A percentile compares a stretch with the other conserved stretches of the same genome.
phyloP scores from a whole-genome alignment of 2,329 filamentous ascomycete genomes.

The Phialophora macrospora region DNA sequence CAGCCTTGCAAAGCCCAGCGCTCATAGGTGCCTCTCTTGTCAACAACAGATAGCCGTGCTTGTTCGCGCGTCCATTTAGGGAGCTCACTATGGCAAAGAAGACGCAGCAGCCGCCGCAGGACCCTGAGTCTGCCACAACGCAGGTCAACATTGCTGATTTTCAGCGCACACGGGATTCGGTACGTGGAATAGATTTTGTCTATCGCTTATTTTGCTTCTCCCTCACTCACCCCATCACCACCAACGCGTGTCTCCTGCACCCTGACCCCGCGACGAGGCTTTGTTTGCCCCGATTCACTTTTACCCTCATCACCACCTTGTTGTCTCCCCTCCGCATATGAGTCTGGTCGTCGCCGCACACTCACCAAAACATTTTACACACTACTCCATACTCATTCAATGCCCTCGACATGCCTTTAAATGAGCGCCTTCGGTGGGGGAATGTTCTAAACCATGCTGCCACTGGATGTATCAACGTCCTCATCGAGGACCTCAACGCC shows the following conservation, averaged over 20 bases:
- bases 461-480: slow-evolving; percentile 12
- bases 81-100: slow-evolving; percentile 37
- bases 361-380: neutral
- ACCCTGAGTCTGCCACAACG: slow-evolving; percentile 41
- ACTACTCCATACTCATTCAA: neutral
- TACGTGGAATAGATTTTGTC: slow-evolving; percentile 57
- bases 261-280: slow-evolving; percentile 31
- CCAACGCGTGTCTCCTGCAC: slow-evolving; percentile 20
- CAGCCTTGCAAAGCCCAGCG: slow-evolving; percentile 20
- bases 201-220: slow-evolving; percentile 2
- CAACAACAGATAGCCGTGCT: neutral
- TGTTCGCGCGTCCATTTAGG: neutral
- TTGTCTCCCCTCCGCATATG: slow-evolving; percentile 22
- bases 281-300: slow-evolving; percentile 9
- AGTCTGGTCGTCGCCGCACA: slow-evolving; percentile 3
- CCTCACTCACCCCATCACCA: slow-evolving; percentile 26
- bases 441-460: slow-evolving; percentile 10
- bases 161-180: slow-evolving; percentile 77
- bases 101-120: slow-evolving; percentile 33
- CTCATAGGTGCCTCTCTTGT: slow-evolving; percentile 14
- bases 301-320: slow-evolving; percentile 10
- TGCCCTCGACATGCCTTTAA: slow-evolving; percentile 18
- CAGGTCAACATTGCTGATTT: slow-evolving; percentile 71
- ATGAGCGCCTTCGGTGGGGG: slow-evolving; percentile 9
- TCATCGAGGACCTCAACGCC: slow-evolving; percentile 19